Conservation (phyloP, 2,329 filamentous ascomycete genomes). For the Aspergillus cejpii region DNA sequence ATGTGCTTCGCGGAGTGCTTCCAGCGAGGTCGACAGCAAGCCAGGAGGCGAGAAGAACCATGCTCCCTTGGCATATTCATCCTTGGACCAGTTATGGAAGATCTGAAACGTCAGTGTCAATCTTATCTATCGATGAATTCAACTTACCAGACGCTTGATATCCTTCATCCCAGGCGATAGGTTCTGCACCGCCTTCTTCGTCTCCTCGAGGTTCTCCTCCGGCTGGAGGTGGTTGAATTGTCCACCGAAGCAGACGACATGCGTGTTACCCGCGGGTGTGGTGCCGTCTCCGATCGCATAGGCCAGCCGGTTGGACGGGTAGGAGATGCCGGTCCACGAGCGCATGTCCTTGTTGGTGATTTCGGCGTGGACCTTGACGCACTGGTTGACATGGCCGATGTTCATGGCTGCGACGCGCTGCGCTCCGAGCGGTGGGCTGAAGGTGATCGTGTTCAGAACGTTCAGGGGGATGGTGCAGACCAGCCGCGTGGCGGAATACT, state of each 20-base stretch:
- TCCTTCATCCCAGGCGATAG: slow-evolving; percentile 27
- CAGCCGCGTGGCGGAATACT: slow-evolving; percentile 27
- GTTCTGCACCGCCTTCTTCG: slow-evolving; percentile 29
- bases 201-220: slow-evolving; percentile 37
- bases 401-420: slow-evolving; percentile 35
- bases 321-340: slow-evolving; percentile 42
- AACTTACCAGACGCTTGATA: slow-evolving; percentile 19
- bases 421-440: slow-evolving; percentile 36
- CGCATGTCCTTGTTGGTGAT: slow-evolving; percentile 37
- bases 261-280: slow-evolving; percentile 43
- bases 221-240: slow-evolving; percentile 42
- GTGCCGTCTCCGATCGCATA: slow-evolving; percentile 44
- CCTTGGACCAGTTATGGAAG: slow-evolving; percentile 47
- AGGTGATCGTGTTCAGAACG: slow-evolving; percentile 38
- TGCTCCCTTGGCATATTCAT: slow-evolving; percentile 44
- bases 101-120: slow-evolving; percentile 22
- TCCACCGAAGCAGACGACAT: slow-evolving; percentile 45
- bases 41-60: slow-evolving; percentile 40
- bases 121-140: too few species aligned
- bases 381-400: slow-evolving; percentile 43
- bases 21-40: slow-evolving; percentile 35
- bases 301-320: slow-evolving; percentile 40
- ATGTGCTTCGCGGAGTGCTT: slow-evolving; percentile 38
- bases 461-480: slow-evolving; percentile 44
- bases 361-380: slow-evolving; percentile 45